Base-by-base conservation (phyloP, 2,329 filamentous ascomycete genomes). In the Knoxdaviesia capensis region DNA sequence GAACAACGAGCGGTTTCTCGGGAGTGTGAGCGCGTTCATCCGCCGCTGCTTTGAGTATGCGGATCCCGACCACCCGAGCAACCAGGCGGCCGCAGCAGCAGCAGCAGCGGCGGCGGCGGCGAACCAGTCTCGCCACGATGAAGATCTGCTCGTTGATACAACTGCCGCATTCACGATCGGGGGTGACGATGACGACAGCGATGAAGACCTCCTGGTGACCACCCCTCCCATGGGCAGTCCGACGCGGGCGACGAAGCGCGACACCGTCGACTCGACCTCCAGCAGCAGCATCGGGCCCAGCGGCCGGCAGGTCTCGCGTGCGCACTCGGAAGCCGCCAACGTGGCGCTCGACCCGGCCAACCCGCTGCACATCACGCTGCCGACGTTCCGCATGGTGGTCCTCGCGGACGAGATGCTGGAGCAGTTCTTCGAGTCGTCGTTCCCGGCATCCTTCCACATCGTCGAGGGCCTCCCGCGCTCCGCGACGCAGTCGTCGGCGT, bases 361-460 rank as follows among this genome's bases (percentile, higher is more conserved):
- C 48, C 90, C 90, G 6, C 70, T 98, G 1, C 82, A 94, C 56
- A 94, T 98, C 53, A 96, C 90, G 1, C 70, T 98, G 1, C 90
- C 90, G 1, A 98, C 90, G 1, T 98, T 98, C 69, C 80, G 90
- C 49, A 98, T 98, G 90, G 86, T 98, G 4, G 83, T 98, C 7
- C 74, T 98, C 6, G 90, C 90, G 37, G 90, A 98, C 54, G 90
- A 98, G 57, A 71, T 92, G 1, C 73, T 98, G 5, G 88, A 98
- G 53, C 83, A 92, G 50, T 98, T 98, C 61, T 98, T 98, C 56
- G 90, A 98, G 61, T 83, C 84, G 1, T 92, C 86, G 36, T 94
- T 96, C 61, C 85, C 88, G 0, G 77, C 82, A 41, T 94, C 86
- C 1, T 92, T 98, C 71, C 85, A 83, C 52, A 77, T 94, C 39